Percentiles rank a stretch among this genome's conserved stretches.
Conservation (phyloP, 2,329 filamentous ascomycete species). For the Periconia digitata region DNA sequence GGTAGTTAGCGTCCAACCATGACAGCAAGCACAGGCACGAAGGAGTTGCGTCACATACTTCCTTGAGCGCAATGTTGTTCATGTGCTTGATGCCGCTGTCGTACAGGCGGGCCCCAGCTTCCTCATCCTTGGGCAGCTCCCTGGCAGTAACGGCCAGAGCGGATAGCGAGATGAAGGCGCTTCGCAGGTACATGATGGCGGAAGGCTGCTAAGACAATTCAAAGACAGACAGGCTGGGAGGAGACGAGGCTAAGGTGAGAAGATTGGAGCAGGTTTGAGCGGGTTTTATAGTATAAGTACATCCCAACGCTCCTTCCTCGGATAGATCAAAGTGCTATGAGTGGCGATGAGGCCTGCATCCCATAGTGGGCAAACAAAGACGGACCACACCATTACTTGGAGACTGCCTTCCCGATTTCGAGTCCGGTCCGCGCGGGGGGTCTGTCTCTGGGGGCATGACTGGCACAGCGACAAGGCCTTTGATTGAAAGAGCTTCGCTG, state of each 20-base stretch:
- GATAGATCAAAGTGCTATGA: slow-evolving; percentile 13
- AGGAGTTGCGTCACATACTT: slow-evolving; percentile 16
- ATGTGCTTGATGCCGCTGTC: slow-evolving; percentile 44
- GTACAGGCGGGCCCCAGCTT: slow-evolving; percentile 40
- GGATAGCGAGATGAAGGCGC: slow-evolving; percentile 33
- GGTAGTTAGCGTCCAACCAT: slow-evolving; percentile 18
- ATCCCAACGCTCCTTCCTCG: not conserved
- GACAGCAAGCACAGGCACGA: not conserved
- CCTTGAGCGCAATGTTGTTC: slow-evolving; percentile 39
- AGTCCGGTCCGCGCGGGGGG: not conserved
- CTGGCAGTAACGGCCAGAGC: slow-evolving; percentile 36
- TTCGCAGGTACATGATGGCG: slow-evolving; percentile 31
- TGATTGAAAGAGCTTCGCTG: slow-evolving; percentile 24
- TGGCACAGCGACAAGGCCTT: slow-evolving; percentile 23
- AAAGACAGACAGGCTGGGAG: not conserved
- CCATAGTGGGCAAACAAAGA: too few species aligned
- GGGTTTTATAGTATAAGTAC: slow-evolving; percentile 22
- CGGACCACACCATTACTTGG: not conserved
- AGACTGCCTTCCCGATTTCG: slow-evolving; percentile 29
- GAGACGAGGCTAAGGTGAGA: slow-evolving; percentile 4
- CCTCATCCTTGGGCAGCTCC: slow-evolving; percentile 38
- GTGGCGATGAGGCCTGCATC: slow-evolving; percentile 11
- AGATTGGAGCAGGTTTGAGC: not conserved
- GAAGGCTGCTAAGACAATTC: not conserved
- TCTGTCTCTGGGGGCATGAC: slow-evolving; percentile 17